phyloP scores from a whole-genome alignment of 192 early-diverging fungal genomes.

The Chytriomyces sp. region DNA sequence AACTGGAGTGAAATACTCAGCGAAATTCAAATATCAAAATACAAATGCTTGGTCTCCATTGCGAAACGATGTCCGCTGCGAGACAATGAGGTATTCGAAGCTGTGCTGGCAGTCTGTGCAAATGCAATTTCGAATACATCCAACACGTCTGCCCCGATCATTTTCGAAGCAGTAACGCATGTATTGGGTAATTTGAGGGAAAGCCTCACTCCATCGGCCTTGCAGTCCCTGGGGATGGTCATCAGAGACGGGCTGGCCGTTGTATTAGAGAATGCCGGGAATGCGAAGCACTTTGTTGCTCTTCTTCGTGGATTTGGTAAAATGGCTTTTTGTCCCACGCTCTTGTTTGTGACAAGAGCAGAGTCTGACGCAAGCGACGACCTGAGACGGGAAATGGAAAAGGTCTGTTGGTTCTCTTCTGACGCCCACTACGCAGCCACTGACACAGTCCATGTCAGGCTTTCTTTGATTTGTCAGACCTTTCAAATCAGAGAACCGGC shows the following conservation, averaged over 20 bases:
- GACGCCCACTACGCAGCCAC: not conserved
- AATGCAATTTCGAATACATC: slow-evolving; percentile 36
- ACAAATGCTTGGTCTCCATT: not conserved
- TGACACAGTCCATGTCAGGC: not conserved
- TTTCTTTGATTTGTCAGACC: not conserved
- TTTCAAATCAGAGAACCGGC: slow-evolving; percentile 9
- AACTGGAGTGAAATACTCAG: slow-evolving; percentile 29
- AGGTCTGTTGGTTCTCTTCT: slow-evolving; percentile 7
- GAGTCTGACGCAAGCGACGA: not conserved
- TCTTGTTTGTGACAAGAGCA: not conserved
- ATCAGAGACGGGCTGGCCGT: not conserved
- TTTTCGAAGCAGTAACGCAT: not conserved
- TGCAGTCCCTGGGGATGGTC: not conserved
- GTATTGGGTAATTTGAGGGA: not conserved
- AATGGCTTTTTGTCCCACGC: slow-evolving; percentile 15
- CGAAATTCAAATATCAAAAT: slow-evolving; percentile 18
- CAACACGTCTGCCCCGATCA: slow-evolving; percentile 20
- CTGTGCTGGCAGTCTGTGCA: slow-evolving; percentile 9
- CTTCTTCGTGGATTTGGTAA: not conserved
- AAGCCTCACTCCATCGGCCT: not conserved
- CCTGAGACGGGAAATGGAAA: not conserved
- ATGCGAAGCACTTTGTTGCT: slow-evolving; percentile 28
- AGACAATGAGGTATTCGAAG: not conserved
- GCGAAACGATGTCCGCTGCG: not conserved
- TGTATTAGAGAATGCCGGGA: slow-evolving; percentile 27